Conservation (phyloP, 2,329 filamentous ascomycete species). For the Westerdykella sp. region DNA sequence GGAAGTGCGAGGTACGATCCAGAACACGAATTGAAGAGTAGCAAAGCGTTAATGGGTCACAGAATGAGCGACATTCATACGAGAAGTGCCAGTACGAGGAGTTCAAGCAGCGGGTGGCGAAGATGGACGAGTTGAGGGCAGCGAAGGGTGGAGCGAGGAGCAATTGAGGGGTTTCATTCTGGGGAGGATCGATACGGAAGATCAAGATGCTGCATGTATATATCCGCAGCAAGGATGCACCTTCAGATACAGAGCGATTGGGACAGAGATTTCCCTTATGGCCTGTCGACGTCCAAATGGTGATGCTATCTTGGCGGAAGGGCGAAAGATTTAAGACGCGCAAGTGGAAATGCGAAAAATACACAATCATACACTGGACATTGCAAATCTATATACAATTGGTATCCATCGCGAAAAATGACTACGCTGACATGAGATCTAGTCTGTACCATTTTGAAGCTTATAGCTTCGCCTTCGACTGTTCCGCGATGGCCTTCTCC, state of each 20-base stretch:
- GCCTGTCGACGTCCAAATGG: too few species aligned
- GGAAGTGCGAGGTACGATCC: constrained; percentile 88
- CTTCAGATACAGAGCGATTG: neutral
- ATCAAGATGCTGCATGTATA: constrained; percentile 27
- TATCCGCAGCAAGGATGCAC: constrained; percentile 20
- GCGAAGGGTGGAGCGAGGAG: constrained; percentile 78
- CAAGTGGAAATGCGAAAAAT: too few species aligned
- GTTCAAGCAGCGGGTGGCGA: constrained; percentile 96
- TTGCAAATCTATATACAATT: too few species aligned
- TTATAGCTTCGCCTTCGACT: constrained; percentile 29
- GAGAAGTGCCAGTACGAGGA: constrained; percentile 99
- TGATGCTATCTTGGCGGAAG: too few species aligned
- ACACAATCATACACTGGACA: too few species aligned
- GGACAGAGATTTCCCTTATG: neutral
- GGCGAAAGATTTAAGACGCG: too few species aligned
- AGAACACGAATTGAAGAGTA: neutral
- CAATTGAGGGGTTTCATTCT: constrained; percentile 52
- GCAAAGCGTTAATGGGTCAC: constrained; percentile 15
- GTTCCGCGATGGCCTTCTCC: constrained; percentile 45
- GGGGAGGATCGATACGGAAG: neutral
- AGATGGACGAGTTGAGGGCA: constrained; percentile 94
- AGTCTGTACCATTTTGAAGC: too few species aligned
- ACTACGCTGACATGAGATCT: too few species aligned
- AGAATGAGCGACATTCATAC: constrained; percentile 96
- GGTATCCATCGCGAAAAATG: too few species aligned